Evolutionary conservation across 768 basidiomycete genomes (phyloP).

Genomic region (Phaffia tasmanica): DNA sequence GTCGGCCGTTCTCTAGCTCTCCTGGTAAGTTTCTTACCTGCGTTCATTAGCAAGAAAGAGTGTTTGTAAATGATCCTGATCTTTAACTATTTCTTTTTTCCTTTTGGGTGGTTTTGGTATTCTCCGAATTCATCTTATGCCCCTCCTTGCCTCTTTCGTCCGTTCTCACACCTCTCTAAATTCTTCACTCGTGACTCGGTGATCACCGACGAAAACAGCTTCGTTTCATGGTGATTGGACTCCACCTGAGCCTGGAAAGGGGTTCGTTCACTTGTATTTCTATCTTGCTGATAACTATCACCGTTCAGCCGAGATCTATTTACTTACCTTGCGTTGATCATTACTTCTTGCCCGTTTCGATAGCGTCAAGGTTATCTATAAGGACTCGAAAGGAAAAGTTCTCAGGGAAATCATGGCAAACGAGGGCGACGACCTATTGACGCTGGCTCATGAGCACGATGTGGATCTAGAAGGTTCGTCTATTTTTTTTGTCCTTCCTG

Average conservation of each 20-base stretch:
- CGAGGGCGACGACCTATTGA: constrained; percentile 85
- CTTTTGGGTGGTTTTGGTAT: too few relatives aligned
- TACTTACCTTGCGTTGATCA: background rate
- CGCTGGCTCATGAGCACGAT: constrained; percentile 87
- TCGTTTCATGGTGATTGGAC: too few relatives aligned
- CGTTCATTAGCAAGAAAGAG: too few relatives aligned
- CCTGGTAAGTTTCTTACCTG: too few relatives aligned
- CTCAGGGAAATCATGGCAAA: constrained; percentile 82
- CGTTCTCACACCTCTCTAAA: background rate
- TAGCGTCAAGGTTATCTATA: constrained; percentile 83
- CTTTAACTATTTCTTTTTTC: too few relatives aligned
- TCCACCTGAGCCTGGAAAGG: constrained; percentile 57
- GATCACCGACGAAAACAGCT: constrained; percentile 37
- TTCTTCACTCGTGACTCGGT: constrained; percentile 41
- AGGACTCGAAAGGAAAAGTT: constrained; percentile 70
- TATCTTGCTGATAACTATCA: background rate
- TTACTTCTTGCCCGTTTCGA: background rate
- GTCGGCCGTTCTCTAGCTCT: too few relatives aligned
- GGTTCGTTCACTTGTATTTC: constrained; percentile 41
- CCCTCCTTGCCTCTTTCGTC: background rate
- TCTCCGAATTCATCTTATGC: too few relatives aligned
- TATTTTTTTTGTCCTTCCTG: background rate
- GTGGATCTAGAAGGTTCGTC: constrained; percentile 82
- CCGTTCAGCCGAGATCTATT: background rate
- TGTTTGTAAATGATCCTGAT: too few relatives aligned